phyloP scores from a whole-genome alignment of 1,284 basidiomycete species.

The Mycena citricolor region DNA sequence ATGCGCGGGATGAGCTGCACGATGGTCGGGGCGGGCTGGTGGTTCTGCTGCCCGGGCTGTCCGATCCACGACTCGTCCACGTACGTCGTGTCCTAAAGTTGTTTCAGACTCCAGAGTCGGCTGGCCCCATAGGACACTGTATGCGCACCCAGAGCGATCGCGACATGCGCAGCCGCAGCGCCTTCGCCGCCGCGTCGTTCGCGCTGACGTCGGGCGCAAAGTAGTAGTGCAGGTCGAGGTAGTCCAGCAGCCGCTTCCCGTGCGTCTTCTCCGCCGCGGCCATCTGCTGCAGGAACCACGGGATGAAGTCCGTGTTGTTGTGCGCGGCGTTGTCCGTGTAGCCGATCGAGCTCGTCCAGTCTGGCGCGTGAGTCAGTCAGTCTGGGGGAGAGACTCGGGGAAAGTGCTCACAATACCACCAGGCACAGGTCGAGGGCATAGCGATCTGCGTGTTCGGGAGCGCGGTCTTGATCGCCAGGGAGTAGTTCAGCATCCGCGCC shows the following conservation, averaged over 20 bases:
- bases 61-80: slow-evolving; percentile 54
- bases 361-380: slow-evolving; percentile 23
- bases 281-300: slow-evolving; percentile 53
- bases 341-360: slow-evolving; percentile 50
- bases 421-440: slow-evolving; percentile 49
- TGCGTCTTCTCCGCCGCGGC: slow-evolving; percentile 33
- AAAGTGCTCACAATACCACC: slow-evolving; percentile 48
- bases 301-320: slow-evolving; percentile 48
- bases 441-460: slow-evolving; percentile 43
- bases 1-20: slow-evolving; percentile 48
- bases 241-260: slow-evolving; percentile 46
- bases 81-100: slow-evolving; percentile 44
- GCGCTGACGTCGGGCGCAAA: slow-evolving; percentile 49
- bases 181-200: slow-evolving; percentile 49
- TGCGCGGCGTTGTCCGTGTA: slow-evolving; percentile 49
- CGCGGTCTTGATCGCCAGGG: slow-evolving; percentile 42
- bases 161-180: slow-evolving; percentile 46
- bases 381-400: neutral
- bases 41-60: slow-evolving; percentile 37
- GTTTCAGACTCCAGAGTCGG: too few species aligned
- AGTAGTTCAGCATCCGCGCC: slow-evolving; percentile 41
- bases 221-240: slow-evolving; percentile 55
- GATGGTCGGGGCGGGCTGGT: slow-evolving; percentile 43
- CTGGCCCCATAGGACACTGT: too few species aligned
- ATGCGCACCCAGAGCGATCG: slow-evolving; percentile 46